Conservation (phyloP, 768 basidiomycete species). For the Harrya chromipes region DNA sequence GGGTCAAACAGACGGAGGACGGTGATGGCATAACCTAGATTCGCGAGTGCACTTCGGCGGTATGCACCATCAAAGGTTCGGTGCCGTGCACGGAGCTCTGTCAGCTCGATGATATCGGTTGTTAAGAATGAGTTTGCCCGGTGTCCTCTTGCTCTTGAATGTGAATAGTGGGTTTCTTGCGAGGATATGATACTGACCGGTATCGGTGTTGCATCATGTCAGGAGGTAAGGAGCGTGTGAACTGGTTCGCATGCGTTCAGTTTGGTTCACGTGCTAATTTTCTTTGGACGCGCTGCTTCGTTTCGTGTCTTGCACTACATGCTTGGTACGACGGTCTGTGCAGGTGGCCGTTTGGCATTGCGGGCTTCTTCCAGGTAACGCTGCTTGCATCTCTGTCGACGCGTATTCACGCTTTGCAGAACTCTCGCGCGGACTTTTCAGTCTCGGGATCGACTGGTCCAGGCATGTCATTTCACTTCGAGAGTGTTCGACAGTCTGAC, state of each 20-base stretch:
- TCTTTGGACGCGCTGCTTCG: no score
- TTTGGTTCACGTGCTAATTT: conserved; percentile 12
- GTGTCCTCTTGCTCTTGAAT: conserved; percentile 39
- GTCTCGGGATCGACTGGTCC: conserved; percentile 12
- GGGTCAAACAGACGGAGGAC: conserved; percentile 77
- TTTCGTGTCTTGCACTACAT: conserved; percentile 9
- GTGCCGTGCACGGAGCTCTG: conserved; percentile 75
- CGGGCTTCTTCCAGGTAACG: conserved; percentile 24
- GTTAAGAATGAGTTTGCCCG: conserved; percentile 50
- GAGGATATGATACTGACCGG: conserved; percentile 16
- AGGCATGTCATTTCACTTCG: conserved; percentile 14
- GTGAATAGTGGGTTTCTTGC: neutral
- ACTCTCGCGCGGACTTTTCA: conserved; percentile 8
- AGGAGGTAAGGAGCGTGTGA: conserved; percentile 14
- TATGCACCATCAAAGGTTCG: conserved; percentile 86
- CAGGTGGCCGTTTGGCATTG: conserved; percentile 22
- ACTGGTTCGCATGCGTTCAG: conserved; percentile 14
- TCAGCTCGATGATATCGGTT: conserved; percentile 55
- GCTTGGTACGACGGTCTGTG: conserved; percentile 20
- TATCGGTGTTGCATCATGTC: conserved; percentile 20
- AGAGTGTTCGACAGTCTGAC: neutral
- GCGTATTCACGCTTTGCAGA: conserved; percentile 18
- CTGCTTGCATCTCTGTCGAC: neutral
- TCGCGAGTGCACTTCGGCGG: conserved; percentile 68
- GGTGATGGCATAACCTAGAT: conserved; percentile 69